These are phyloP conservation scores for Atalantia buxifolia DNA, from an alignment of 345 rosid species.

Conservation along the genomic window DNA sequence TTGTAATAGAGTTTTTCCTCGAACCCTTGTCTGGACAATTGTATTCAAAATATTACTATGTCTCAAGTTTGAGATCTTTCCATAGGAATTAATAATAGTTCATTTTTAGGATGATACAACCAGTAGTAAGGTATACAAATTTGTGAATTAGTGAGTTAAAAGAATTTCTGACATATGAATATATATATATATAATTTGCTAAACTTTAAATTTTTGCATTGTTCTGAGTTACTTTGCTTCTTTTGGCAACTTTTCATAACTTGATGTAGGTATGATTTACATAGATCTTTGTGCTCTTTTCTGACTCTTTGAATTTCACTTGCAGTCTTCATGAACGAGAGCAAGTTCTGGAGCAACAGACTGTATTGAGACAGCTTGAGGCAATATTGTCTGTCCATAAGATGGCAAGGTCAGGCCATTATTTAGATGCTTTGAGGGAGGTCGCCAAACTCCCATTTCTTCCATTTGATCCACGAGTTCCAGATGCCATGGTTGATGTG, in stretches of 20 bases:
- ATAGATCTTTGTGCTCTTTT: neutral
- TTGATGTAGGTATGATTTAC: neutral
- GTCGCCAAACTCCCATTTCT: slow-evolving; percentile 88
- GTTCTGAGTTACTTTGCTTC: neutral
- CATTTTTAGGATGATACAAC: neutral
- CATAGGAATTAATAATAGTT: neutral
- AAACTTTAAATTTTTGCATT: neutral
- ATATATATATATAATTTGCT: neutral
- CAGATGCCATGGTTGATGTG: slow-evolving; percentile 44
- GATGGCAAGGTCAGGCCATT: slow-evolving; percentile 57
- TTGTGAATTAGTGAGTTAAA: neutral
- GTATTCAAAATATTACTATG: neutral
- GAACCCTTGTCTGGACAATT: neutral
- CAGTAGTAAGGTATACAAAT: neutral
- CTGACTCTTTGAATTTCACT: slow-evolving; percentile 10
- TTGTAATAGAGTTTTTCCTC: too few species aligned
- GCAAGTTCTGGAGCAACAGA: slow-evolving; percentile 80
- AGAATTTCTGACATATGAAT: neutral
- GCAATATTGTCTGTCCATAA: slow-evolving; percentile 79
- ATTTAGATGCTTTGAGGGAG: slow-evolving; percentile 87
- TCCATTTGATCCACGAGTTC: slow-evolving; percentile 79
- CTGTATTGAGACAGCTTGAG: slow-evolving; percentile 92
- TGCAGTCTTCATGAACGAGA: slow-evolving; percentile 80
- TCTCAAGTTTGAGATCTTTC: neutral
- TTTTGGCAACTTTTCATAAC: neutral